Base-by-base conservation (phyloP, 148 eudicot genomes). In the Agrostemma githago region DNA sequence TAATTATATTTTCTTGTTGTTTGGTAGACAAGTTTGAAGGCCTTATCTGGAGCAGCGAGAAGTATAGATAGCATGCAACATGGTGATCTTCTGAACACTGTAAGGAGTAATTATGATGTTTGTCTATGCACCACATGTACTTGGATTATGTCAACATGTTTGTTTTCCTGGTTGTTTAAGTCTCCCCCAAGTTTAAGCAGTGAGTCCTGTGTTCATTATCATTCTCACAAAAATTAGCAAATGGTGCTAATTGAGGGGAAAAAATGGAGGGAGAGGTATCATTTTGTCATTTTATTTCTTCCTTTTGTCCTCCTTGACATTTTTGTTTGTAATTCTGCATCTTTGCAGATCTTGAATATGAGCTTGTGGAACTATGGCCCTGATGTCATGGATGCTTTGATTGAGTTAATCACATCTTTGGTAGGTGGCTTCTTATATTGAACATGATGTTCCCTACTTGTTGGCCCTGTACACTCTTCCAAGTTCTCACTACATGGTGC, bases 331-430 rank as follows among this genome's bases (percentile, higher is more conserved):
- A 5, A 21, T 15, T 48, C 40, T 56, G 20, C 59, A 20, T 66
- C 71, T 46, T 68, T 48, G 67, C 84, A 91, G 97, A 87, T 94
- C 71, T 83, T 86, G 77, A 75, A 79, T 59, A 89, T 92, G 97
- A 88, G 91, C 86, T 53, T 94, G 84, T 94, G 98, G 98, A 80
- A 88, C 82, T 90, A 90, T 70, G 79, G 85, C 66, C 86, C 97
- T 66, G 88, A 86, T 76, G 97, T 94, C 66, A 91, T 94, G 96
- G 98, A 94, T 86, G 97, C 97, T 8, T 76, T 94, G 81, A 77
- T 84, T 17, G 96, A 94, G 77, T 73, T 92, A 19, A 78, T 91
- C 46, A 71, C 82, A 76, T 82, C 90, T 72, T 76, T 94, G 93
- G 98, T 94, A 92, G 26, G 91, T 62, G 48, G 46, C 65, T 54